Base-by-base conservation (phyloP, 768 basidiomycete genomes). In the Boletus vermiculosoides region DNA sequence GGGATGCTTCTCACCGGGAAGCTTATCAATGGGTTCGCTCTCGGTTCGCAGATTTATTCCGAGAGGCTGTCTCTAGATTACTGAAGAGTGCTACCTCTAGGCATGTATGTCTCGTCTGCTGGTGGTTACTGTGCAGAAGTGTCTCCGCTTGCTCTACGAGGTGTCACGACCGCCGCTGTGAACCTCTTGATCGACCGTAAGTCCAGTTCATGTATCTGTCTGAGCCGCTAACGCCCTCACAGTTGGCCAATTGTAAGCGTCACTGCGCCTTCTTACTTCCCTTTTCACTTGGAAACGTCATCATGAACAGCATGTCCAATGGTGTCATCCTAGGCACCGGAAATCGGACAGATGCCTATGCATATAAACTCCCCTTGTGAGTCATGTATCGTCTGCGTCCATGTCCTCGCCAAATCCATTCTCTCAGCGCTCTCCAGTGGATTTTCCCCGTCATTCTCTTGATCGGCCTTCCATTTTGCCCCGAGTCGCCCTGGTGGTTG, bases 401-500 rank as follows among this genome's bases (percentile, higher is more conserved):
- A n/a, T 40, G 5, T 2, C 5, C 5, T 50, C 20, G 1, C 10
- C 7, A 10, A 15, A 36, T n/a, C 16, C 4, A 1, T 50, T 18
- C 33, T 50, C 20, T 15, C 41, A 69, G 67, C 40, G 69, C 66
- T 10, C 52, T 73, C 15, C 72, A 73, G 39, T 73, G 71, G 67
- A 68, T 73, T 37, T 72, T 70, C 56, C 73, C 71, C 0, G 25
- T 66, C 41, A 62, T 72, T 3, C 64, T 73, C 45, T 52, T 73
- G 45, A 48, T 63, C 6, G 73, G 73, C n/a, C 63, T 73, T 34
- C 60, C 63, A 0, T 70, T 73, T 31, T 70, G 70, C 3, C 71
- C 72, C 0, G 72, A 73, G 50, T 65, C 63, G 0, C 72, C 71
- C 0, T 73, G 72, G 72, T 73, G 72, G 72, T 62, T 73, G 8